Conservation (phyloP, 2,329 filamentous ascomycete genomes). For the Aspergillus hiratsukae region DNA sequence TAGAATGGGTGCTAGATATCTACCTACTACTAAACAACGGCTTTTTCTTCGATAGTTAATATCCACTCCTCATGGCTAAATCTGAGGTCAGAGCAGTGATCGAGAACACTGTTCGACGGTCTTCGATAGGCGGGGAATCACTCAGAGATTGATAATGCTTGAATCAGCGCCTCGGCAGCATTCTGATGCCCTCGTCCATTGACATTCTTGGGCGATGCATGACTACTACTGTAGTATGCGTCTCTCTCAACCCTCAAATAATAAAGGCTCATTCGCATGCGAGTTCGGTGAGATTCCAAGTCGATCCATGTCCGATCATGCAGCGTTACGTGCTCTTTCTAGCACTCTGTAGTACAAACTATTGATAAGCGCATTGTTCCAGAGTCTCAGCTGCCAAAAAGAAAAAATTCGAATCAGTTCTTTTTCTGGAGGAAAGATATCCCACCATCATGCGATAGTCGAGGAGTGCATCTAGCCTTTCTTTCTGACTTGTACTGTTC, state of each 20-base stretch:
- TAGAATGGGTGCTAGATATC: no score
- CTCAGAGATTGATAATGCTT: not conserved
- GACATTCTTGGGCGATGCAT: not conserved
- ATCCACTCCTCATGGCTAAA: not conserved
- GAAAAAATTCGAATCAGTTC: not conserved
- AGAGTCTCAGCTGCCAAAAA: not conserved
- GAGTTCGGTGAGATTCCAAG: no score
- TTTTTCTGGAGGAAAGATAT: no score
- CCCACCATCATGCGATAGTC: not conserved
- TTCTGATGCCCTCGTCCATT: not conserved
- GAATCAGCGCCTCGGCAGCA: not conserved
- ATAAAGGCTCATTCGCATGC: no score
- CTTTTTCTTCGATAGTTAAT: no score
- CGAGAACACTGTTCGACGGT: not conserved
- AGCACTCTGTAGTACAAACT: not conserved
- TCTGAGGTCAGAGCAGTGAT: not conserved
- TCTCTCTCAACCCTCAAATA: no score
- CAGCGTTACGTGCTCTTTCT: not conserved
- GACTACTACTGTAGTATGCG: not conserved
- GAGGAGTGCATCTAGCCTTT: not conserved
- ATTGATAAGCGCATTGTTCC: not conserved
- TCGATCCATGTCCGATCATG: not conserved
- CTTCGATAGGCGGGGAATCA: not conserved
- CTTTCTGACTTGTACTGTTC: not conserved
- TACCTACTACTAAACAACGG: no score